Evolutionary conservation across 805 yeast species (phyloP).

Genomic region (Barnettozyma siamensis): DNA sequence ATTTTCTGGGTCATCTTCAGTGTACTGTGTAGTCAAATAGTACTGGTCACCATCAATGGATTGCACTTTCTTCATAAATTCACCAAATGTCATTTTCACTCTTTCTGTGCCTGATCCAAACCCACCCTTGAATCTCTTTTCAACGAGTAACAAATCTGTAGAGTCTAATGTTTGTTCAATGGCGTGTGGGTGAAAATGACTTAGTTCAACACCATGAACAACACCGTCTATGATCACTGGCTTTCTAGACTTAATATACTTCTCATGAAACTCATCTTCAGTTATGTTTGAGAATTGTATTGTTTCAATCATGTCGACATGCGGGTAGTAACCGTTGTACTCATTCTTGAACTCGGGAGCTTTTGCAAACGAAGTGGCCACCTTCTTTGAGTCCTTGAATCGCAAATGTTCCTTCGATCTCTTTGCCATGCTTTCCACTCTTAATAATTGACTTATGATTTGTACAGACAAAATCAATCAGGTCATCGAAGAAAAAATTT

Average conservation of each 20-base stretch:
- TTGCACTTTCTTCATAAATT: conserved; percentile 39
- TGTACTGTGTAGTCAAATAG: conserved; percentile 69
- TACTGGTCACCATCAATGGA: conserved; percentile 40
- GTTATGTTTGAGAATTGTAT: conserved; percentile 4
- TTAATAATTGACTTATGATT: too few species aligned
- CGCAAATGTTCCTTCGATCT: background rate
- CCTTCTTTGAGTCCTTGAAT: background rate
- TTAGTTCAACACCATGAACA: conserved; percentile 29
- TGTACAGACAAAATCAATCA: background rate
- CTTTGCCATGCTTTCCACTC: conserved; percentile 12
- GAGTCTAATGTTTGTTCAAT: conserved; percentile 35
- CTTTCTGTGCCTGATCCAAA: conserved; percentile 62
- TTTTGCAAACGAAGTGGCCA: background rate
- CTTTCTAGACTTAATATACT: conserved; percentile 17
- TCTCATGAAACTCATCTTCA: conserved; percentile 9
- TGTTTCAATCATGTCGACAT: background rate
- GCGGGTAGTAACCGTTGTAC: conserved; percentile 12
- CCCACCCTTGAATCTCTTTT: conserved; percentile 52
- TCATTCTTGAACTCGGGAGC: conserved; percentile 8
- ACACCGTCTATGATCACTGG: conserved; percentile 47
- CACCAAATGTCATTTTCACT: conserved; percentile 42
- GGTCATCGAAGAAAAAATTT: conserved; percentile 1
- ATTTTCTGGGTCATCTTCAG: conserved; percentile 36
- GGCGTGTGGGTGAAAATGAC: conserved; percentile 29
- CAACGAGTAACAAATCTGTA: conserved; percentile 44